A percentile compares a stretch with the other conserved stretches of the same genome.
phyloP scores from a whole-genome alignment of 106 monocot species.

The Phalaenopsis equestris region DNA sequence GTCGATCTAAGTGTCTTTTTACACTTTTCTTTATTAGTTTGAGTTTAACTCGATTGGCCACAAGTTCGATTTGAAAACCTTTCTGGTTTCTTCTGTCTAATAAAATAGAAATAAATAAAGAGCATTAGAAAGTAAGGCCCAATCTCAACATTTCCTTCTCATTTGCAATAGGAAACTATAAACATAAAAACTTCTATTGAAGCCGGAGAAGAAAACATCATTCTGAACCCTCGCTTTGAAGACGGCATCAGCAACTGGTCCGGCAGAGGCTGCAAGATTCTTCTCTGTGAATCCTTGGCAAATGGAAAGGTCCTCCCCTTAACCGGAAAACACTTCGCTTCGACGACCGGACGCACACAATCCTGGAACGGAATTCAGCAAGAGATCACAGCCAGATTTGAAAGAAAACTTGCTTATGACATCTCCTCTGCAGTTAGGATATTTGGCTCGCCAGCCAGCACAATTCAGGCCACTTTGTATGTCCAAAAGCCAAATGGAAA shows the following conservation, averaged over 20 bases:
- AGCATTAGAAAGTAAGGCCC: no score
- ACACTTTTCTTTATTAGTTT: no score
- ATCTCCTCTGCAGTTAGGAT: conserved; percentile 49
- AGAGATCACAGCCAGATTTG: conserved; percentile 66
- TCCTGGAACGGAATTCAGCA: conserved; percentile 80
- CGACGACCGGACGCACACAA: conserved; percentile 45
- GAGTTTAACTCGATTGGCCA: no score
- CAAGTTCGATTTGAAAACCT: no score
- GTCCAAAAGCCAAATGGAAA: conserved; percentile 62
- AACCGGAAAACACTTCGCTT: conserved; percentile 49
- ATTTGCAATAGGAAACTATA: neutral
- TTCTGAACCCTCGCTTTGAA: conserved; percentile 60
- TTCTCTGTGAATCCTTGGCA: conserved; percentile 39
- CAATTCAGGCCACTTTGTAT: conserved; percentile 49
- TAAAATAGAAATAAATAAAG: no score
- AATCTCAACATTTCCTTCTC: no score
- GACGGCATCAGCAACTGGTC: conserved; percentile 72
- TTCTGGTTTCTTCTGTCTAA: no score
- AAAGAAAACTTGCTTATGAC: conserved; percentile 70
- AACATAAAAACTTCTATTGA: neutral
- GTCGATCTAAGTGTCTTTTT: no score
- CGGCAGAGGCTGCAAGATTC: conserved; percentile 68
- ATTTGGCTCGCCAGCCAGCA: conserved; percentile 22
- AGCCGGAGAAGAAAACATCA: conserved; percentile 42
- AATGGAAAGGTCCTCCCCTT: conserved; percentile 50